Evolutionary conservation across 139 green algal genomes (phyloP).

Genomic region (Tetraselmis chui): DNA sequence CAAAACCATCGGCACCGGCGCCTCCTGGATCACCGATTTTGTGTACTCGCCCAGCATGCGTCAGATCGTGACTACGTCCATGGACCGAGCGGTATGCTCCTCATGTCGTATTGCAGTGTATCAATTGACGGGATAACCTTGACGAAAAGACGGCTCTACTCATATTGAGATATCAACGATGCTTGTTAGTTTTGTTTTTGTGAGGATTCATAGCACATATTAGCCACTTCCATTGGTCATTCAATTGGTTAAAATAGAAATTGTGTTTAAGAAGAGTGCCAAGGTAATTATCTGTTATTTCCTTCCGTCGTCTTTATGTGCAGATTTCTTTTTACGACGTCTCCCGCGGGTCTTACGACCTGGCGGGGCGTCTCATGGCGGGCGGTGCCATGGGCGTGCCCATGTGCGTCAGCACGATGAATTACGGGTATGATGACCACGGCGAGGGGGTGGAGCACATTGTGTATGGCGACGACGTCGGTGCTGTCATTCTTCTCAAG

Average conservation of each 20-base stretch:
- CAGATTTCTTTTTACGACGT: slow-evolving; percentile 70
- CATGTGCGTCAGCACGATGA: slow-evolving; percentile 30
- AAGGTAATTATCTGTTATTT: too few species aligned
- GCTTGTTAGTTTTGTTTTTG: too few species aligned
- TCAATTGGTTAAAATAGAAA: too few species aligned
- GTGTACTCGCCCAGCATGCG: slow-evolving; percentile 39
- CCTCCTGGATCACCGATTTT: slow-evolving; percentile 61
- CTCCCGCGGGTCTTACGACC: slow-evolving; percentile 56
- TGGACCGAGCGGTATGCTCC: slow-evolving; percentile 50
- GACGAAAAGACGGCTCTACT: too few species aligned
- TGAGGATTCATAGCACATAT: too few species aligned
- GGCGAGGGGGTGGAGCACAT: background rate
- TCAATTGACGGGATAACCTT: too few species aligned
- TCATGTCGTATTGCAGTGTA: too few species aligned
- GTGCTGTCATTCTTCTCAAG: slow-evolving; percentile 2
- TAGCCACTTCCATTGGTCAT: too few species aligned
- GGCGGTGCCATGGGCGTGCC: slow-evolving; percentile 57
- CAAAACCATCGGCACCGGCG: slow-evolving; percentile 51
- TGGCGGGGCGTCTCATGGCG: slow-evolving; percentile 46
- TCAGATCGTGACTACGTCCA: slow-evolving; percentile 58
- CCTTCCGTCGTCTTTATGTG: too few species aligned
- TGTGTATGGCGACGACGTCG: slow-evolving; percentile 4
- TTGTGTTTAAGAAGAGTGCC: too few species aligned
- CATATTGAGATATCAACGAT: too few species aligned
- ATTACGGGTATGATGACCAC: background rate